phyloP scores from a whole-genome alignment of 192 early-diverging fungal genomes.

The Chytriomyces hyalinus region DNA sequence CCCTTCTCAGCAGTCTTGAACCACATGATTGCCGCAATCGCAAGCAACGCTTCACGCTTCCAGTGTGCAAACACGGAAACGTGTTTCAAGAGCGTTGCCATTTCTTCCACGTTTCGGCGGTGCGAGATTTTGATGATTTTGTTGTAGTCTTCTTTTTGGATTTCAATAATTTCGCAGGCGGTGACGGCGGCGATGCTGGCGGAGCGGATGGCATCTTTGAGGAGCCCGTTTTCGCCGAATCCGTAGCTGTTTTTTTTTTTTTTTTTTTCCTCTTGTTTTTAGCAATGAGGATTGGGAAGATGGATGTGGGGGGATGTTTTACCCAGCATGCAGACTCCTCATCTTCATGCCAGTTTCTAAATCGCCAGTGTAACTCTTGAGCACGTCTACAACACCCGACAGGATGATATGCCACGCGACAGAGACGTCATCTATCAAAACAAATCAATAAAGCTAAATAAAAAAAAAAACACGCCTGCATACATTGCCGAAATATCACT shows the following conservation, averaged over 20 bases:
- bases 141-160: conserved; percentile 29
- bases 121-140: conserved; percentile 23
- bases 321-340: conserved; percentile 7
- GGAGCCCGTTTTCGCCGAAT: conserved; percentile 23
- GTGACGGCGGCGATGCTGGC: conserved; percentile 14
- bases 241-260: not conserved
- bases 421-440: conserved; percentile 13
- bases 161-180: conserved; percentile 23
- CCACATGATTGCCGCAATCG: conserved; percentile 26
- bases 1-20: not conserved
- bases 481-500: conserved; percentile 19
- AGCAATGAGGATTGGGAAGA: no score
- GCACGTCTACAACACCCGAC: conserved; percentile 3
- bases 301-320: not conserved
- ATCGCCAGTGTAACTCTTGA: conserved; percentile 20
- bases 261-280: no score
- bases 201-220: conserved; percentile 10
- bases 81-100: conserved; percentile 18
- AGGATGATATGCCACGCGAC: conserved; percentile 26
- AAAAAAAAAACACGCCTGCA: not conserved
- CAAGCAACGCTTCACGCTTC: not conserved
- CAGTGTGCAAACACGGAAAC: conserved; percentile 14
- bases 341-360: not conserved
- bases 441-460: not conserved
- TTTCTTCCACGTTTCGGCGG: conserved; percentile 19